phyloP scores from a whole-genome alignment of 495 filamentous ascomycete genomes.

The Rhizodiscina lignyota region DNA sequence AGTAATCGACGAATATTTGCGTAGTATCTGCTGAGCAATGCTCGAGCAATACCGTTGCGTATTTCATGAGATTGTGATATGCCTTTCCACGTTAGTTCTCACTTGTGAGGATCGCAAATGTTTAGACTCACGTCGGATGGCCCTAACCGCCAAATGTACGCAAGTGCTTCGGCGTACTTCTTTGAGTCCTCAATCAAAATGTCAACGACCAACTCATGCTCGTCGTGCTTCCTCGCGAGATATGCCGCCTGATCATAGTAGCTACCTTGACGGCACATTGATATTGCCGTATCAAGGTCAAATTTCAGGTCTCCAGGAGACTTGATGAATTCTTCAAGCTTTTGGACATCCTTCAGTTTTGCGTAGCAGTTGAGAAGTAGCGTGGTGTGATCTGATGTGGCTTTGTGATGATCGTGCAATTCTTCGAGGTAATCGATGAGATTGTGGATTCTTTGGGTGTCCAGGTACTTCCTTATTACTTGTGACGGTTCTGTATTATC shows the following conservation, averaged over 20 bases:
- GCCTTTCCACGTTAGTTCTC: constrained; percentile 34
- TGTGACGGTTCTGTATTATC: constrained; percentile 90
- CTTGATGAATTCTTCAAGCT: constrained; percentile 92
- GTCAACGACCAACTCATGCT: constrained; percentile 85
- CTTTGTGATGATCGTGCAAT: constrained; percentile 82
- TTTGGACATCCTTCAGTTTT: constrained; percentile 88
- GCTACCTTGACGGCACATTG: constrained; percentile 96
- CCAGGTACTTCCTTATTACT: constrained; percentile 88
- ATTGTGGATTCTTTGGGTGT: constrained; percentile 92
- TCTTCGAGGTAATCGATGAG: constrained; percentile 96
- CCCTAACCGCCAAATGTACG: constrained; percentile 79
- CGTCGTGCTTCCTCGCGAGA: constrained; percentile 81
- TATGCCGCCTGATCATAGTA: constrained; percentile 96
- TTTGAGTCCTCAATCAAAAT: constrained; percentile 92
- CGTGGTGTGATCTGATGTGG: constrained; percentile 92
- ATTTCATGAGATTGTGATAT: constrained; percentile 85
- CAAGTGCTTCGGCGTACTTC: constrained; percentile 68
- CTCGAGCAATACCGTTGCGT: constrained; percentile 74
- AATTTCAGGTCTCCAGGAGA: constrained; percentile 90
- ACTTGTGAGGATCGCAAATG: constrained; percentile 1
- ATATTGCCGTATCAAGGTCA: constrained; percentile 90
- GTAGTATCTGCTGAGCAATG: constrained; percentile 69
- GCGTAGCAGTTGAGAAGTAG: constrained; percentile 93
- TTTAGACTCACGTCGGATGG: constrained; percentile 48
- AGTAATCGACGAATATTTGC: constrained; percentile 80